Evolutionary conservation across 2,329 filamentous ascomycete genomes (phyloP), one percentile per base, ranked within the genome.

Genomic region (Talaromyces funiculosus): DNA sequence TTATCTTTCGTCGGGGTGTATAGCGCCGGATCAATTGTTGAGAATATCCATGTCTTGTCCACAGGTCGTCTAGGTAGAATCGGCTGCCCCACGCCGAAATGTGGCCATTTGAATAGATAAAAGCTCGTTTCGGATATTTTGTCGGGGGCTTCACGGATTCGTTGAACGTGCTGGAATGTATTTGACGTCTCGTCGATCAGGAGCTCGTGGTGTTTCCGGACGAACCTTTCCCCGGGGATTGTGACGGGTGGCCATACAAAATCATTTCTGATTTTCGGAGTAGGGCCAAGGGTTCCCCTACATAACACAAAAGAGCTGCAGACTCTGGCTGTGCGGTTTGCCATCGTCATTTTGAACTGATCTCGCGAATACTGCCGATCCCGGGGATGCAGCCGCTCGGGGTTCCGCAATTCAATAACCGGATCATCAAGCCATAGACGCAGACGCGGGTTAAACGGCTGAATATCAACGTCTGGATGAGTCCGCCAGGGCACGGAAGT

Each of bases 1-100:
- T 92, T 93, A 59, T 86, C 81, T 9, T 77, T 72, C 0, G 92
- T 96, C 0, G 93, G 91, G 0, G 86, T 94, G 71, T 96, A 97
- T n/a, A 88, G 75, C 2, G 77, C 77, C 3, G 86, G 84, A 45
- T 91, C 86, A 1, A 97, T 78, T 0, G 92, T 95, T 0, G 89
- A 90, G 67, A 85, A 87, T 0, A 83, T 87, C 2, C 80, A 79
- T 18, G 86, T 76, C 45, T 81, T 54, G n/a, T 78, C 65, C 84
- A 82, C 22, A 66, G 68, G 4, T 61, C 66, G 40, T 61, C 66
- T 40, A 62, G 66, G 65, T 33, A 71, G 63, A 22, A 68, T 67
- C 16, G 67, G 82, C 59, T 83, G 72, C 3, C 81, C 78, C 35
- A 76, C 58, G 24, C 74, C 62, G 68, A 90, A 87, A 62, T 91